phyloP scores from a whole-genome alignment of 345 rosid genomes.

The Noccaea bulbosa region DNA sequence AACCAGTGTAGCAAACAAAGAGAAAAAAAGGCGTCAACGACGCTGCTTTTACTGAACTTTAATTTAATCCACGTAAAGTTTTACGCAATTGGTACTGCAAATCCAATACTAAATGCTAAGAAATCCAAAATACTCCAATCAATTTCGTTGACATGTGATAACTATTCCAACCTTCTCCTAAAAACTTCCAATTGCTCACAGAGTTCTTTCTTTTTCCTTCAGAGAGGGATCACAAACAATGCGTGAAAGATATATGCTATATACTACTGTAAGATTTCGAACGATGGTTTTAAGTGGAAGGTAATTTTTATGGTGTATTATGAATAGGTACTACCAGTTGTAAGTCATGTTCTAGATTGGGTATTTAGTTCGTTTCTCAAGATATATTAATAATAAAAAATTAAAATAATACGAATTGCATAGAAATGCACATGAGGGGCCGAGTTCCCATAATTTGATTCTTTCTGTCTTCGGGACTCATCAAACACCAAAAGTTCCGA shows the following conservation, averaged over 20 bases:
- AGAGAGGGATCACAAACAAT: background rate
- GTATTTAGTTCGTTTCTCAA: constrained; percentile 20
- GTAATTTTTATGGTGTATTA: background rate
- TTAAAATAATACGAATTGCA: constrained; percentile 7
- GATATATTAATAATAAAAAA: background rate
- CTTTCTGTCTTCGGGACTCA: constrained; percentile 68
- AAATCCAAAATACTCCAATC: background rate
- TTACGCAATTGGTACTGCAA: background rate
- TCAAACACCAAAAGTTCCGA: constrained; percentile 31
- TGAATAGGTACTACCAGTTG: background rate
- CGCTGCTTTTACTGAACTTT: constrained; percentile 7
- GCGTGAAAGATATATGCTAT: background rate
- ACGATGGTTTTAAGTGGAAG: background rate
- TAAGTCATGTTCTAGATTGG: background rate
- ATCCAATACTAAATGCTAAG: background rate
- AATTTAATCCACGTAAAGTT: constrained; percentile 4
- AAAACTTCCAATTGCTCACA: constrained; percentile 11
- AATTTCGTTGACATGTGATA: constrained; percentile 13
- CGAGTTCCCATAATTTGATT: constrained; percentile 51
- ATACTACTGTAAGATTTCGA: background rate
- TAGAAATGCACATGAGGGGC: constrained; percentile 40
- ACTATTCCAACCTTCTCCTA: background rate
- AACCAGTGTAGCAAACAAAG: constrained; percentile 19
- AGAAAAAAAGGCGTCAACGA: constrained; percentile 28
- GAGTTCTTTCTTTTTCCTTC: background rate